Percentiles rank a stretch among this genome's conserved stretches.
Conservation (phyloP, 2,329 filamentous ascomycete genomes). For the Neocucurbitaria cava region DNA sequence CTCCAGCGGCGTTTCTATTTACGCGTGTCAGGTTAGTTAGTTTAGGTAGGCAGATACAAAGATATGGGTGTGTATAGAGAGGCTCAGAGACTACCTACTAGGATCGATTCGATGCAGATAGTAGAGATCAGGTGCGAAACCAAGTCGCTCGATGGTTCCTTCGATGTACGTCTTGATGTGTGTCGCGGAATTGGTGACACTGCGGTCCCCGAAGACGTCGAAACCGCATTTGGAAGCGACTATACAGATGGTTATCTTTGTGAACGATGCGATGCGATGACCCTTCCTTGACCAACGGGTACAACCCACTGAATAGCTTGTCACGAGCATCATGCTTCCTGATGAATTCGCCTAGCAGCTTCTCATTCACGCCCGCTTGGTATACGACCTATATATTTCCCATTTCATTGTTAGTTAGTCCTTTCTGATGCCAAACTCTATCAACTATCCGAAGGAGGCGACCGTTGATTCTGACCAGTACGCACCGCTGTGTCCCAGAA, state of each 20-base stretch:
- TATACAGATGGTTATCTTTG: too few relatives aligned
- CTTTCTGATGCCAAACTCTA: too few relatives aligned
- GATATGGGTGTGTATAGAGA: too few relatives aligned
- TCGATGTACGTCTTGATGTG: constrained; percentile 50
- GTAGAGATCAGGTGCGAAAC: constrained; percentile 51
- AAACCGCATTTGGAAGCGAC: constrained; percentile 37
- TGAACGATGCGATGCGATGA: too few relatives aligned
- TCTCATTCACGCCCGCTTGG: constrained; percentile 37
- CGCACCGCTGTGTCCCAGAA: constrained; percentile 60
- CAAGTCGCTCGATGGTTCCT: constrained; percentile 48
- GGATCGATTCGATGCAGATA: constrained; percentile 51
- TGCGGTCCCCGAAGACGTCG: constrained; percentile 47
- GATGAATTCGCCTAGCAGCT: constrained; percentile 36
- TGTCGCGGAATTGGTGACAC: constrained; percentile 47
- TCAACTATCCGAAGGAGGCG: too few relatives aligned
- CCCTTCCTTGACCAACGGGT: too few relatives aligned
- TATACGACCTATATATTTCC: constrained; percentile 9
- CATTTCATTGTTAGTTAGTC: too few relatives aligned
- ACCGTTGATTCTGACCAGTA: too few relatives aligned
- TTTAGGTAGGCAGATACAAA: too few relatives aligned
- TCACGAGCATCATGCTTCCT: constrained; percentile 34
- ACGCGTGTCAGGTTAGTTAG: not conserved
- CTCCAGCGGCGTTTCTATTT: constrained; percentile 42
- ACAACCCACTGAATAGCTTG: constrained; percentile 28
- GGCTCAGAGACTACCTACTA: constrained; percentile 4